phyloP scores from a whole-genome alignment of 192 early-diverging fungal species.

The Dissophora globulifera region DNA sequence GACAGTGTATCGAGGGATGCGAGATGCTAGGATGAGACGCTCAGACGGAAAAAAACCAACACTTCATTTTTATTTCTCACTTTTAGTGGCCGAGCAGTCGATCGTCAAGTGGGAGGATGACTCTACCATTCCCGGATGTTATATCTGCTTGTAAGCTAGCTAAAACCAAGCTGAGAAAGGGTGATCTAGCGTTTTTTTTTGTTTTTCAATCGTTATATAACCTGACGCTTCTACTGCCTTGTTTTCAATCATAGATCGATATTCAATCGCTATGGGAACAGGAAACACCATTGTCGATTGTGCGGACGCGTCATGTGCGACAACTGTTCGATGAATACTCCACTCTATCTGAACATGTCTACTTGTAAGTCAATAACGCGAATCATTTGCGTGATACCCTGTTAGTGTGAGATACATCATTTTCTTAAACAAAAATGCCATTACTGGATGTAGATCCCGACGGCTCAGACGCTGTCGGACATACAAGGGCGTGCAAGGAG shows the following conservation, averaged over 20 bases:
- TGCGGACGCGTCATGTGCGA: slow-evolving; percentile 75
- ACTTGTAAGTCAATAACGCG: slow-evolving; percentile 35
- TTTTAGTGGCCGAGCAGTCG: slow-evolving; percentile 51
- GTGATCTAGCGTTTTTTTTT: no score
- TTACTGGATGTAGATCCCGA: slow-evolving; percentile 30
- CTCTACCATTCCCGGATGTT: slow-evolving; percentile 47
- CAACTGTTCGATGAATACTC: slow-evolving; percentile 64
- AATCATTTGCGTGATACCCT: neutral
- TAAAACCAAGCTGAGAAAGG: no score
- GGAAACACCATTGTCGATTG: slow-evolving; percentile 78
- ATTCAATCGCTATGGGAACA: slow-evolving; percentile 65
- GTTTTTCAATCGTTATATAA: no score
- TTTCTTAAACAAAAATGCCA: neutral
- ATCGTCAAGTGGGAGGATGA: slow-evolving; percentile 65
- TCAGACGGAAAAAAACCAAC: no score
- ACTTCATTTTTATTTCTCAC: neutral
- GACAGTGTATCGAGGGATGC: no score
- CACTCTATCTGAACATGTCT: slow-evolving; percentile 55
- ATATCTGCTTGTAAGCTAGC: slow-evolving; percentile 60
- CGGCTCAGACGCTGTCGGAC: slow-evolving; percentile 60
- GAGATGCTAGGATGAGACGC: no score
- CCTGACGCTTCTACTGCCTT: neutral
- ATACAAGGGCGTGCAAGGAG: slow-evolving; percentile 66
- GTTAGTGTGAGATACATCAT: neutral
- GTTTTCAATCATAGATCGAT: slow-evolving; percentile 21